Conservation (phyloP, 108 stramenopile species). For the Nitzschia inconspicua region DNA sequence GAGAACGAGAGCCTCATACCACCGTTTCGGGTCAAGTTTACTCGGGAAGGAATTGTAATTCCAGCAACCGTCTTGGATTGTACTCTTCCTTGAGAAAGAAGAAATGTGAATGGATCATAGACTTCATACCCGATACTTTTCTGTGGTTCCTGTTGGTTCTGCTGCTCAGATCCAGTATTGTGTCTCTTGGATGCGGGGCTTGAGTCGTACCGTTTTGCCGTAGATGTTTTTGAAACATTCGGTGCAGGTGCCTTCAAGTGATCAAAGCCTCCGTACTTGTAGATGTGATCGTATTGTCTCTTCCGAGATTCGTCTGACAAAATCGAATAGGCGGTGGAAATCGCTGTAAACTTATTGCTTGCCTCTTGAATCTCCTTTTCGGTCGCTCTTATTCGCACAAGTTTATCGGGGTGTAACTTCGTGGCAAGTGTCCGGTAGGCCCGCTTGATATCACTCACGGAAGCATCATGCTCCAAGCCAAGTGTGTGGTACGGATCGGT, state of each 20-base stretch:
- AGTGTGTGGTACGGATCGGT: constrained; percentile 61
- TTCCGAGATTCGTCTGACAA: constrained; percentile 60
- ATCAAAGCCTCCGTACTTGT: constrained; percentile 39
- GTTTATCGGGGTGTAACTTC: constrained; percentile 92
- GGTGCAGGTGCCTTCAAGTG: neutral
- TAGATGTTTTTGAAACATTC: neutral
- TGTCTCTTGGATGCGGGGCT: too few species aligned
- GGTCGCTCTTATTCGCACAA: constrained; percentile 25
- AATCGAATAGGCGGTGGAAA: constrained; percentile 80
- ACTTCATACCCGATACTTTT: constrained; percentile 37
- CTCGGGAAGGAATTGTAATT: constrained; percentile 27
- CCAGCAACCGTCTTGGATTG: constrained; percentile 25
- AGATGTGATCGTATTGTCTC: constrained; percentile 58
- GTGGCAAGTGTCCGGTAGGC: constrained; percentile 70
- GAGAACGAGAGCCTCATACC: constrained; percentile 25
- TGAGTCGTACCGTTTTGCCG: neutral
- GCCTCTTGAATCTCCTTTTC: neutral
- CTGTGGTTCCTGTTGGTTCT: neutral
- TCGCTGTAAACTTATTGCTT: constrained; percentile 49
- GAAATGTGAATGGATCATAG: constrained; percentile 26
- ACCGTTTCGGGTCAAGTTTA: constrained; percentile 7
- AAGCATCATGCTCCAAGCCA: constrained; percentile 38
- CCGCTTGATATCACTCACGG: constrained; percentile 57
- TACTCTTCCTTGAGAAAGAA: constrained; percentile 24
- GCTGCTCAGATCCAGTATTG: neutral